Conservation (phyloP, 768 basidiomycete species). For the Butyriboletus loyo region DNA sequence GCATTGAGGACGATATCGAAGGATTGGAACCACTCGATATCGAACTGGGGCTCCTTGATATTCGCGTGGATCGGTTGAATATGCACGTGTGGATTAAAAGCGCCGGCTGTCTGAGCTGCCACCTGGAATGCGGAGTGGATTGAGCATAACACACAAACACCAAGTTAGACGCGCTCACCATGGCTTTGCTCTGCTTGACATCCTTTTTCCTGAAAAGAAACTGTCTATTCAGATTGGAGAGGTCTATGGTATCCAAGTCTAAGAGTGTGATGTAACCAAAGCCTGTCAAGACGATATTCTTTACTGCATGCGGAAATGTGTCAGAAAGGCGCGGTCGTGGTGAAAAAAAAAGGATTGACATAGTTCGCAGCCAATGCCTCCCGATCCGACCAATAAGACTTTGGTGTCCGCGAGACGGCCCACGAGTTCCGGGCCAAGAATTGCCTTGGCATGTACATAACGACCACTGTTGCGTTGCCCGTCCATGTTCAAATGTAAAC, state of each 20-base stretch:
- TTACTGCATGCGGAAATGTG: constrained; percentile 59
- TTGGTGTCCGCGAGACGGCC: constrained; percentile 56
- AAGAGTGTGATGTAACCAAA: constrained; percentile 91
- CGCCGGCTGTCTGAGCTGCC: constrained; percentile 75
- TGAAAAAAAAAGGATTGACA: too few relatives aligned
- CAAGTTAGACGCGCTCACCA: constrained; percentile 48
- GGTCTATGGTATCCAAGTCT: too few relatives aligned
- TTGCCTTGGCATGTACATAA: constrained; percentile 64
- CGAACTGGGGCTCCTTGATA: constrained; percentile 90
- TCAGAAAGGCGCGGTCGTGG: too few relatives aligned
- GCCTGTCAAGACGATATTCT: constrained; percentile 91
- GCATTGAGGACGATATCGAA: constrained; percentile 95
- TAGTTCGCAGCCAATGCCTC: too few relatives aligned
- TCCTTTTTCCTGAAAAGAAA: constrained; percentile 97
- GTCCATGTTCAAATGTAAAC: constrained; percentile 1
- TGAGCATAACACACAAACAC: neutral
- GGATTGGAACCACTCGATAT: too few relatives aligned
- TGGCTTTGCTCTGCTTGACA: constrained; percentile 93
- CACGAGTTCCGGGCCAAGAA: constrained; percentile 75
- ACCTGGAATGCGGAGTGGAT: constrained; percentile 43
- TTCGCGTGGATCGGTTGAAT: constrained; percentile 92
- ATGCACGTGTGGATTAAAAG: constrained; percentile 85
- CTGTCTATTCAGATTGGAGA: constrained; percentile 95
- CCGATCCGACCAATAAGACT: constrained; percentile 84
- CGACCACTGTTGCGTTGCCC: constrained; percentile 30